A percentile compares a stretch with the other conserved stretches of the same genome.
Conservation (phyloP, 352 stramenopile species). For the Globisporangium abappressorium region DNA sequence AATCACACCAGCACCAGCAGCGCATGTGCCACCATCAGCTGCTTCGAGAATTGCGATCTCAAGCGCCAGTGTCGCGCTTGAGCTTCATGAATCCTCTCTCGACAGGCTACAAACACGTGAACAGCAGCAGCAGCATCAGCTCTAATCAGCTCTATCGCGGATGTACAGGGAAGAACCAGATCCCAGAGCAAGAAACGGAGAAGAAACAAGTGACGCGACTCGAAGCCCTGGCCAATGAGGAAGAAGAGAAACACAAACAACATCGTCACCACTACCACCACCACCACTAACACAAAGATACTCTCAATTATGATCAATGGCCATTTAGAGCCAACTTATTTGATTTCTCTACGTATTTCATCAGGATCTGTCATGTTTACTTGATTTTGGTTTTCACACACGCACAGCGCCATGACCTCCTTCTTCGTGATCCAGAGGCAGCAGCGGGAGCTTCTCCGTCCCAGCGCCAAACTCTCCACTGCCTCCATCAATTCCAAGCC, state of each 20-base stretch:
- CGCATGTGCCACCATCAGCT: neutral
- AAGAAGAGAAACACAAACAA: neutral
- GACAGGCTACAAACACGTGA: neutral
- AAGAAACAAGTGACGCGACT: neutral
- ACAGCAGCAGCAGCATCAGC: neutral
- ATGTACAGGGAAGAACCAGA: neutral
- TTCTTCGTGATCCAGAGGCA: constrained; percentile 15
- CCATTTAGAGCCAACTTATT: neutral
- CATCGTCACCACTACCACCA: neutral
- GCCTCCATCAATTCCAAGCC: neutral
- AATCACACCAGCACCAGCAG: no score
- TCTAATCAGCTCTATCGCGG: neutral
- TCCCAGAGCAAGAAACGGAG: neutral
- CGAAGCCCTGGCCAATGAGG: neutral
- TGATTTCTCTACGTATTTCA: neutral
- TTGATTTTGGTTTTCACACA: constrained; percentile 15
- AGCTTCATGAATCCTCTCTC: constrained; percentile 11
- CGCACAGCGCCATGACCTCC: constrained; percentile 15
- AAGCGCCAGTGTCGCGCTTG: neutral
- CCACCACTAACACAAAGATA: neutral
- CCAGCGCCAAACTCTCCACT: constrained; percentile 6
- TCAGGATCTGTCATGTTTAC: neutral
- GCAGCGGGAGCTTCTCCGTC: constrained; percentile 45
- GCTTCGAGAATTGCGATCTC: neutral
- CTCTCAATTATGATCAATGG: neutral